phyloP scores from a whole-genome alignment of 805 yeast species.

The Torulaspora franciscae region DNA sequence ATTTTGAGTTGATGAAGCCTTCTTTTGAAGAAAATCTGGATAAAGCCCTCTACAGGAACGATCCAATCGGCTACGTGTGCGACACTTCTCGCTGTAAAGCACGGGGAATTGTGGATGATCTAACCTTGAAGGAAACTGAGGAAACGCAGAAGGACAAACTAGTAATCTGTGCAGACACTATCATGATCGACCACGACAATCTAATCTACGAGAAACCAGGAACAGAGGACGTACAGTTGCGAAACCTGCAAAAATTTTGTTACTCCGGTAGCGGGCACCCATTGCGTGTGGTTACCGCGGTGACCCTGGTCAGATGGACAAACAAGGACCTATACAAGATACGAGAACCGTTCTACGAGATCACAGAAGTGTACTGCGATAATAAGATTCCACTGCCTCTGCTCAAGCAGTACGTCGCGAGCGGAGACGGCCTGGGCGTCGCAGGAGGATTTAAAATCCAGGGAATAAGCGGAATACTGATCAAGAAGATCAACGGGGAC shows the following conservation, averaged over 20 bases:
- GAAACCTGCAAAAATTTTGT: slow-evolving; percentile 41
- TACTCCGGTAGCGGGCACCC: slow-evolving; percentile 45
- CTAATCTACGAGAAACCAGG: slow-evolving; percentile 76
- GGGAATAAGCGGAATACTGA: slow-evolving; percentile 61
- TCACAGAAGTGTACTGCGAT: slow-evolving; percentile 42
- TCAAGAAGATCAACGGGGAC: slow-evolving; percentile 68
- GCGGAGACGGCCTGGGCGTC: slow-evolving; percentile 71
- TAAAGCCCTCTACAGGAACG: slow-evolving; percentile 38
- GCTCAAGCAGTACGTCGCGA: slow-evolving; percentile 55
- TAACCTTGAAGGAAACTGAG: slow-evolving; percentile 24
- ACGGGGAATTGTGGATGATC: slow-evolving; percentile 48
- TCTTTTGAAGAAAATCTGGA: slow-evolving; percentile 71
- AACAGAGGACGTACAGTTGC: slow-evolving; percentile 46
- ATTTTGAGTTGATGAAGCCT: slow-evolving; percentile 51
- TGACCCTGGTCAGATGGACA: slow-evolving; percentile 40
- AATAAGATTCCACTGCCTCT: slow-evolving; percentile 47
- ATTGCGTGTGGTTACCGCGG: slow-evolving; percentile 51
- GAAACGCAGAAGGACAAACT: slow-evolving; percentile 21
- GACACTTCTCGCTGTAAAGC: slow-evolving; percentile 70
- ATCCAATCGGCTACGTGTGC: slow-evolving; percentile 48
- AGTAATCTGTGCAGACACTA: slow-evolving; percentile 74
- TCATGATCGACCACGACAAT: slow-evolving; percentile 53
- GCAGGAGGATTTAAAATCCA: slow-evolving; percentile 94
- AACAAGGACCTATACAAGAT: slow-evolving; percentile 7
- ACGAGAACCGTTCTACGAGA: slow-evolving; percentile 37